Evolutionary conservation across 176 grass and related monocot genomes (phyloP), one percentile per base, ranked within the genome.

Genomic region (Paspalum vaginatum): DNA sequence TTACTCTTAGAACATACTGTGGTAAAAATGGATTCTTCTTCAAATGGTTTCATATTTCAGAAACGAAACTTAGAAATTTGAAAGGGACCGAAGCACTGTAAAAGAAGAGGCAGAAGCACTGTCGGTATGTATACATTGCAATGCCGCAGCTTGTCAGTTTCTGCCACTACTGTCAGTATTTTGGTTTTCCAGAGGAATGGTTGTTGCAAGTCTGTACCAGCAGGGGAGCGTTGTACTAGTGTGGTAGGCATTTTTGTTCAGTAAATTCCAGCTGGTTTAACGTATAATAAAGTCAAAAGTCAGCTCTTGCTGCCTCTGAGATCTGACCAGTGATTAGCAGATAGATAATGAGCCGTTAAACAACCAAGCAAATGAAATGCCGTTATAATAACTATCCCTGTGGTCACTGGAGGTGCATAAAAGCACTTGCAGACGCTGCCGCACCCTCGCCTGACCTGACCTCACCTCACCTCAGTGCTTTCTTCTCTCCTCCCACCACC

Each of bases 281-380:
- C n/a, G 46, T 47, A 9, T 70, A 57, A 24, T 9, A 4, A 55
- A 65, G 76, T 57, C 59, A 72, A 80, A 74, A 66, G 76, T 86
- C 68, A 73, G 51, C 60, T 74, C 38, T 74, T 41, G 12, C 14
- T 38, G 24, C 50, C 77, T 80, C 77, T 80, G 20, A 17, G 50
- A 79, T 86, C 77, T 41, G 68, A 85, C 11, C 14, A 37, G 49
- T 8, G 38, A 41, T 16, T 20, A 64, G 40, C 5, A 13, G 8
- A 4, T 14, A 21, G 57, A 50, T 49, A n/a, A 53, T 61, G 22
- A 39, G 49, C 49, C 53, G 74, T 61, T 58, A 58, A 58, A 42
- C 22, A 68, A 10, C 62, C 37, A 12, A 11, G 11, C 17, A 42
- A 55, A 27, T 25, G 17, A 42, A 55, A 27, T 25, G 17, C 21